Evolutionary conservation across 441 rosid genomes (phyloP), one percentile per base, ranked within the genome.

Genomic region (Erysimum pusillum): DNA sequence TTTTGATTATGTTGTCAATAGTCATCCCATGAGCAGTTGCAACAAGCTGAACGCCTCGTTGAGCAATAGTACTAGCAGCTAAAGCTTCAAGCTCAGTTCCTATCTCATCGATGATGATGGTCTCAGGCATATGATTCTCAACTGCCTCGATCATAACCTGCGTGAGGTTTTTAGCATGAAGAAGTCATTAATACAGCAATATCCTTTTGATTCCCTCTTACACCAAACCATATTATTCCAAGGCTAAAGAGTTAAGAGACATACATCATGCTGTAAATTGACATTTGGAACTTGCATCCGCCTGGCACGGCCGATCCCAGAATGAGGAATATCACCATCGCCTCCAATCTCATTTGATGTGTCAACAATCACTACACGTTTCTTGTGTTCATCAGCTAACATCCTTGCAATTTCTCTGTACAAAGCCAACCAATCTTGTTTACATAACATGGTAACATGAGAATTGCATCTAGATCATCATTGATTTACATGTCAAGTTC

Each of bases 61-160:
- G 98, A 81, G 98, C 98, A 69, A 92, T 94, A 42, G 98, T 94
- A 80, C 97, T 88, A 69, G 99, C 97, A 64, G 99, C 98, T 77
- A 94, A 84, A 59, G 99, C 99, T 86, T 94, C 97, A 68, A 92
- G 96, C 87, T 94, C 97, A 6, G 98, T 95, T 75, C 99, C 97
- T 72, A 91, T 95, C 84, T 91, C 99, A 57, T 95, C 99, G 7
- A 92, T 95, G 38, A 95, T 91, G 68, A 95, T 90, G 44, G 87
- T 82, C 87, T 95, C 83, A 35, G 99, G 98, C 97, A 91, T 92
- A 81, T 95, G 99, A 82, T 95, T 95, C 87, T 95, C 99, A 34
- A 95, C 97, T 11, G 99, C 98, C 92, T 95, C 99, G 58, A 95
- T 92, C 97, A 95, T 92, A 69, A 94, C 94, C 98, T 94, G 85